A percentile compares a stretch with the other conserved stretches of the same genome.
phyloP scores from a whole-genome alignment of 2,329 filamentous ascomycete species.

The Penicillium aurantiogriseum region DNA sequence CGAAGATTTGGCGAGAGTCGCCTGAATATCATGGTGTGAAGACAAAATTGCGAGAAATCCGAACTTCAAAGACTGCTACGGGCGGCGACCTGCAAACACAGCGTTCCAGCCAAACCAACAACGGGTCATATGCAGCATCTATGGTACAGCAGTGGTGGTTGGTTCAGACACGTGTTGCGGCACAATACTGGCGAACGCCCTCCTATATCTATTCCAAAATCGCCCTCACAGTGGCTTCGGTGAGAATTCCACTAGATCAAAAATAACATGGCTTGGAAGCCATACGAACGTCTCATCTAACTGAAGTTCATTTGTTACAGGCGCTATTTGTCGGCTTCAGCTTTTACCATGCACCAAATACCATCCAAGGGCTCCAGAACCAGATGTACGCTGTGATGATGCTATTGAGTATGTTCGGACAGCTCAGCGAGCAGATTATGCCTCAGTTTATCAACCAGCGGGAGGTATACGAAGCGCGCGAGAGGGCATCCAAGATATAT shows the following conservation, averaged over 20 bases:
- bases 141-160: slow-evolving; percentile 63
- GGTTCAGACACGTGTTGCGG: slow-evolving; percentile 71
- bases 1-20: slow-evolving; percentile 57
- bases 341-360: slow-evolving; percentile 70
- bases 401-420: slow-evolving; percentile 71
- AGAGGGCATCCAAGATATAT: slow-evolving; percentile 65
- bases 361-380: slow-evolving; percentile 78
- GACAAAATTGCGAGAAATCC: slow-evolving; percentile 50
- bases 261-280: neutral
- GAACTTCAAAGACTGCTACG: slow-evolving; percentile 43
- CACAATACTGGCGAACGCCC: slow-evolving; percentile 86
- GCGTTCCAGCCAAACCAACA: neutral
- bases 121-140: neutral
- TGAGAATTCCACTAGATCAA: neutral
- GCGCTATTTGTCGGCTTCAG: slow-evolving; percentile 77
- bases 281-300: slow-evolving; percentile 4
- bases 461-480: slow-evolving; percentile 57
- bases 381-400: slow-evolving; percentile 87
- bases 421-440: slow-evolving; percentile 51
- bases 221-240: slow-evolving; percentile 25
- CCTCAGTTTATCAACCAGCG: slow-evolving; percentile 57
- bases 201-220: slow-evolving; percentile 82
- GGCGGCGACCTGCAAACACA: slow-evolving; percentile 11
- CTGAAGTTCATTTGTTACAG: slow-evolving; percentile 31
- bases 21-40: slow-evolving; percentile 53